These are phyloP conservation scores for Conticribra guillardii DNA, from an alignment of 108 stramenopile species.

Conservation along the genomic window DNA sequence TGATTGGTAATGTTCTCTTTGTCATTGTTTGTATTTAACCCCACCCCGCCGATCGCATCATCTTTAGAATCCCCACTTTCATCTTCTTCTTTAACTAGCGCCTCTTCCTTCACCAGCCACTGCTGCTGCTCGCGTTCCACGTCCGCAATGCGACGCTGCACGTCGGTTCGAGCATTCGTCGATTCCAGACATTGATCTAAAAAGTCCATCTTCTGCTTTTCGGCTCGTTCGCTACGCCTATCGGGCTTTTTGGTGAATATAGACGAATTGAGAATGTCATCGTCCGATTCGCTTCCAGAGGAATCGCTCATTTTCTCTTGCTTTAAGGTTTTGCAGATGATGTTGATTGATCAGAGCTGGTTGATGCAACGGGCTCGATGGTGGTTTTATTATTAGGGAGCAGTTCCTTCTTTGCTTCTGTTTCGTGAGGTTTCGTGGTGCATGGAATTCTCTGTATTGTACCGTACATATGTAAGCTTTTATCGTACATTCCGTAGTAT, in stretches of 20 bases:
- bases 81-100: background rate
- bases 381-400: too few species aligned
- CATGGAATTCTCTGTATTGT: too few species aligned
- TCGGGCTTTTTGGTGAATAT: constrained; percentile 35
- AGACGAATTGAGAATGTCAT: constrained; percentile 20
- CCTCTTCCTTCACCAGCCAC: background rate
- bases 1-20: background rate
- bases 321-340: too few species aligned
- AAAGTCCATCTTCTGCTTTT: constrained; percentile 38
- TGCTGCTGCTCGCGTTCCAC: constrained; percentile 13
- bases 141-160: constrained; percentile 35
- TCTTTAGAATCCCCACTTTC: background rate
- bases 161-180: constrained; percentile 40
- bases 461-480: too few species aligned
- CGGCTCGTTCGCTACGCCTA: constrained; percentile 28
- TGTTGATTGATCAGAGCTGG: too few species aligned
- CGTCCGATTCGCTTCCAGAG: constrained; percentile 17
- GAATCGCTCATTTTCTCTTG: too few species aligned
- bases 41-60: background rate
- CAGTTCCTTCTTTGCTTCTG: too few species aligned
- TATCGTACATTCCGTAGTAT: too few species aligned
- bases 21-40: background rate
- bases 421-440: too few species aligned
- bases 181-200: constrained; percentile 32
- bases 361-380: too few species aligned